Conservation (phyloP, 2,329 filamentous ascomycete species). For the Daldinia eschscholtzii region DNA sequence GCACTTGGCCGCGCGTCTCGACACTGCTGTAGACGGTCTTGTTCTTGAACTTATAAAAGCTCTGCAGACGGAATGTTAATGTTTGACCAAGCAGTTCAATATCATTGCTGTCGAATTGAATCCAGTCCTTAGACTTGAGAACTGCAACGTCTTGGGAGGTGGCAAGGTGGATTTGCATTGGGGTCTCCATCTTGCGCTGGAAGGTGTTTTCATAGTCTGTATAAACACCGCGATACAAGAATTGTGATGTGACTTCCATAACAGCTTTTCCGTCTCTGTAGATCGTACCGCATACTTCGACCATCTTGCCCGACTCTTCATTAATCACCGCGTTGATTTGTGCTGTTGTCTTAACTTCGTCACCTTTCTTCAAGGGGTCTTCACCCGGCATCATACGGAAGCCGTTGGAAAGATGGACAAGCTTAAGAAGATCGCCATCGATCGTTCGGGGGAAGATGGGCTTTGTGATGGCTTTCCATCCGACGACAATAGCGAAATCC, state of each 20-base stretch:
- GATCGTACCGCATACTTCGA: conserved; percentile 98
- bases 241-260: conserved; percentile 99
- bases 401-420: conserved; percentile 95
- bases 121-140: conserved; percentile 97
- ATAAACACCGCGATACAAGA: conserved; percentile 94
- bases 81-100: conserved; percentile 93
- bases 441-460: conserved; percentile 98
- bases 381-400: conserved; percentile 99
- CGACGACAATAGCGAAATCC: conserved; percentile 98
- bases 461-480: conserved; percentile 99
- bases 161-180: conserved; percentile 90
- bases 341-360: conserved; percentile 90
- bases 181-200: conserved; percentile 95
- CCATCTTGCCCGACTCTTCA: conserved; percentile 99
- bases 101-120: conserved; percentile 82
- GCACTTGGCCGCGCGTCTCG: conserved; percentile 90
- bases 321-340: conserved; percentile 98
- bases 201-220: conserved; percentile 98
- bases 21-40: conserved; percentile 91
- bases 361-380: conserved; percentile 93
- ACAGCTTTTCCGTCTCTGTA: conserved; percentile 84
- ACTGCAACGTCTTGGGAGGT: conserved; percentile 94
- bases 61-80: conserved; percentile 94
- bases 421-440: conserved; percentile 93
- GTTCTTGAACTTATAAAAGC: conserved; percentile 93